Conservation (phyloP, 176 grass and related monocot species). For the Eragrostis nindensis region DNA sequence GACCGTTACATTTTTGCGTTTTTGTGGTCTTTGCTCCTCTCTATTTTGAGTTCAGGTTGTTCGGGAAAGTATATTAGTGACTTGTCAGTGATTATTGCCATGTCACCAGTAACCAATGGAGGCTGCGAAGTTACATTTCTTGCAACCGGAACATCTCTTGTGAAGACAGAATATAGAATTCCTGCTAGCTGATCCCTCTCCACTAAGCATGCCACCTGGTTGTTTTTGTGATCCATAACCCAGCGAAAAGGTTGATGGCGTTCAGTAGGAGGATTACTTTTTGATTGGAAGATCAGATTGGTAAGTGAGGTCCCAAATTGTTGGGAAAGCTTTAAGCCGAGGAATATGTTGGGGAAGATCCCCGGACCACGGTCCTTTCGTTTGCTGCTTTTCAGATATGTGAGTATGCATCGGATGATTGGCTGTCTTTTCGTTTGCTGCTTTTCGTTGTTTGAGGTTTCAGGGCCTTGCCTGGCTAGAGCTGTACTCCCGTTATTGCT, state of each 20-base stretch:
- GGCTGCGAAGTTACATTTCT: not conserved
- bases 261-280: not conserved
- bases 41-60: not conserved
- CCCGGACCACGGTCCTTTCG: not conserved
- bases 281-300: not conserved
- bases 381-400: conserved; percentile 19
- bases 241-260: not conserved
- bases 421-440: not conserved
- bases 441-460: not conserved
- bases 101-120: conserved; percentile 5
- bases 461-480: not conserved
- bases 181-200: not conserved
- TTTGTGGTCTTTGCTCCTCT: not conserved
- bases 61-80: not conserved
- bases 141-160: not conserved
- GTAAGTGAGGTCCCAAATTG: conserved; percentile 19
- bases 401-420: not conserved
- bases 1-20: conserved; percentile 21
- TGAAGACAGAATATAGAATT: not conserved
- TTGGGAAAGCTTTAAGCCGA: not conserved
- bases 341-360: conserved; percentile 25
- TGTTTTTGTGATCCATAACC: not conserved
- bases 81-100: not conserved
- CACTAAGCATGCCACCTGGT: conserved; percentile 15
- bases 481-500: not conserved